These are phyloP conservation scores for Artemisia argyi DNA, from an alignment of 129 eudicot species.

Conservation along the genomic window DNA sequence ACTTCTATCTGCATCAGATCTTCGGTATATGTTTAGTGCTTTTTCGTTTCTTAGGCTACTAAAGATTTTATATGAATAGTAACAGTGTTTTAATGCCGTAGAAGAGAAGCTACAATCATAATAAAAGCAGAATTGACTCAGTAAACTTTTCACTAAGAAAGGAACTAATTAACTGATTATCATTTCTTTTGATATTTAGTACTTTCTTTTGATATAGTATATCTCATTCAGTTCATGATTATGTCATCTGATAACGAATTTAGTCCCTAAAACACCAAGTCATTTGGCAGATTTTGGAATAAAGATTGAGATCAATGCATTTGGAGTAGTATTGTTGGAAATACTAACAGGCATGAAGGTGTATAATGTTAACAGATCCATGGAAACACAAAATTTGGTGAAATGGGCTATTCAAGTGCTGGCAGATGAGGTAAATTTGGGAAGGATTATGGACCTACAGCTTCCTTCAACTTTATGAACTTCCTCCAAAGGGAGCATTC, in stretches of 20 bases:
- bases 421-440: slow-evolving; percentile 8
- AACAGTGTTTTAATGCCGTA: too few species aligned
- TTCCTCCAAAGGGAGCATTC: slow-evolving; percentile 10
- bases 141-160: too few species aligned
- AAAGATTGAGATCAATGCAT: slow-evolving; percentile 38
- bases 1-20: too few species aligned
- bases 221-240: not conserved
- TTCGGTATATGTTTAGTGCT: too few species aligned
- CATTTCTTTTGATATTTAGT: not conserved
- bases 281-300: slow-evolving; percentile 25
- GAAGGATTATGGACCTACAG: slow-evolving; percentile 21
- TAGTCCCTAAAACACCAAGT: not conserved
- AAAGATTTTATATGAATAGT: too few species aligned
- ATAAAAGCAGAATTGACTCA: too few species aligned
- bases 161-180: not conserved
- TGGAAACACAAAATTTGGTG: slow-evolving; percentile 25
- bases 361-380: slow-evolving; percentile 25
- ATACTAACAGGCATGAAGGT: slow-evolving; percentile 38
- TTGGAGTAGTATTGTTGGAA: slow-evolving; percentile 44
- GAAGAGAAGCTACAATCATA: too few species aligned
- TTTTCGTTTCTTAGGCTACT: too few species aligned
- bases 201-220: not conserved
- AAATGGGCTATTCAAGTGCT: slow-evolving; percentile 27
- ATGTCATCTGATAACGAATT: not conserved
- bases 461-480: slow-evolving; percentile 14